These are phyloP conservation scores for Oropetium thomaeum DNA, from an alignment of 176 grass and related monocot species.

Conservation along the genomic window DNA sequence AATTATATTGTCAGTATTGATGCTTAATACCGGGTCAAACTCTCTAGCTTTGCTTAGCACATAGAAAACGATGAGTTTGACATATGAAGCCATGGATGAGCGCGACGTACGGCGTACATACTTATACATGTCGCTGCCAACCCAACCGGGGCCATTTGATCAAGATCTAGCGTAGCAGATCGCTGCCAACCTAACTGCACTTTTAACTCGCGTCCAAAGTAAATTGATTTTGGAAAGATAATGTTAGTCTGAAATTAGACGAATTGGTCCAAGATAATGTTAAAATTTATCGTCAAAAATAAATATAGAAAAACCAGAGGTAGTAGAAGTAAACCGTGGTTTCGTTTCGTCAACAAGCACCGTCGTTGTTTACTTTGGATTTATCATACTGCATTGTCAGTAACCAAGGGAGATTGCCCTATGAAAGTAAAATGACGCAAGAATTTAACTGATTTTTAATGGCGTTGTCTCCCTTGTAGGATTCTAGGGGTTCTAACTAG, in stretches of 20 bases:
- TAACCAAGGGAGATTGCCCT: conserved; percentile 8
- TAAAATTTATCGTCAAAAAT: no score
- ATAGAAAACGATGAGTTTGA: conserved; percentile 24
- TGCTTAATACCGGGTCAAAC: conserved; percentile 32
- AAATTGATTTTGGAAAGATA: no score
- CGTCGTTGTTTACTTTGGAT: neutral
- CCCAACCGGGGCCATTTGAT: neutral
- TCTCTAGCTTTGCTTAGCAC: neutral
- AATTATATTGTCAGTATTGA: conserved; percentile 10
- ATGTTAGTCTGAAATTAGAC: no score
- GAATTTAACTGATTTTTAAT: neutral
- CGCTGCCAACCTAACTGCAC: neutral
- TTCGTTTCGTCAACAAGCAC: conserved; percentile 3
- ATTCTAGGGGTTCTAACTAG: neutral
- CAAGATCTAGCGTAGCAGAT: neutral
- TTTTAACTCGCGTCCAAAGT: neutral
- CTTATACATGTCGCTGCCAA: conserved; percentile 6
- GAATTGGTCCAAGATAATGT: no score
- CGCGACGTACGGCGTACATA: neutral
- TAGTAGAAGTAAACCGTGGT: conserved; percentile 9
- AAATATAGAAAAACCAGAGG: no score
- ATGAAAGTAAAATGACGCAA: neutral
- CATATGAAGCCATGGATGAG: conserved; percentile 32
- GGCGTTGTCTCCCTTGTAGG: conserved; percentile 13
- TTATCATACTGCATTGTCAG: conserved; percentile 14